Conservation (phyloP, 2,329 filamentous ascomycete genomes). For the Apiospora koreana region DNA sequence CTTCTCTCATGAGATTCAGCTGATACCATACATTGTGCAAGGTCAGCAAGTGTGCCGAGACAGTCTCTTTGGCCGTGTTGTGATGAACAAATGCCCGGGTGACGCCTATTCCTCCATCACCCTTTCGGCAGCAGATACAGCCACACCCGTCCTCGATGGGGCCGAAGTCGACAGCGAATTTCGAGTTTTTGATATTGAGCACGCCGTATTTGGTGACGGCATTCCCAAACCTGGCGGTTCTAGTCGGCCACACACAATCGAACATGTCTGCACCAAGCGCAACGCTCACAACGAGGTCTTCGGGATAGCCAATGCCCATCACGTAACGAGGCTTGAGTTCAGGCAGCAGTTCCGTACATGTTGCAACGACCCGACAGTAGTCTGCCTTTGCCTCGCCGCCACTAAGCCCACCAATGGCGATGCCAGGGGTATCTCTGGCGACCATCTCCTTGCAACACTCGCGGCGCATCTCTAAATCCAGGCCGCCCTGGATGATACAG, state of each 20-base stretch:
- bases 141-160: constrained; percentile 82
- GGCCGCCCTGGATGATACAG: constrained; percentile 95
- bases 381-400: constrained; percentile 93
- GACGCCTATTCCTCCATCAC: constrained; percentile 74
- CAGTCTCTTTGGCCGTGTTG: constrained; percentile 91
- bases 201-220: constrained; percentile 80
- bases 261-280: constrained; percentile 99
- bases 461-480: constrained; percentile 82
- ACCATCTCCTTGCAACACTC: constrained; percentile 89
- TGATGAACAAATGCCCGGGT: constrained; percentile 91
- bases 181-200: constrained; percentile 79
- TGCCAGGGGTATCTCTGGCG: constrained; percentile 86
- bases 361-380: constrained; percentile 86
- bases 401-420: constrained; percentile 92
- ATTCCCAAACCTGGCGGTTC: constrained; percentile 94
- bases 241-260: constrained; percentile 97
- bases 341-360: constrained; percentile 83
- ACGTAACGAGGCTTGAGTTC: constrained; percentile 96
- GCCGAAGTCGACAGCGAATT: constrained; percentile 76
- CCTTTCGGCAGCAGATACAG: constrained; percentile 73
- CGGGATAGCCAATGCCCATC: constrained; percentile 98
- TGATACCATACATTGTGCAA: constrained; percentile 97
- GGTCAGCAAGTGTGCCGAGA: constrained; percentile 79
- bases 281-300: constrained; percentile 91
- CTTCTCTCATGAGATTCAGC: constrained; percentile 76